A percentile compares a stretch with the other conserved stretches of the same genome.
These are phyloP conservation scores for Verticillium nonalfalfae DNA, from an alignment of 2,329 filamentous ascomycete genomes.

Conservation along the genomic window DNA sequence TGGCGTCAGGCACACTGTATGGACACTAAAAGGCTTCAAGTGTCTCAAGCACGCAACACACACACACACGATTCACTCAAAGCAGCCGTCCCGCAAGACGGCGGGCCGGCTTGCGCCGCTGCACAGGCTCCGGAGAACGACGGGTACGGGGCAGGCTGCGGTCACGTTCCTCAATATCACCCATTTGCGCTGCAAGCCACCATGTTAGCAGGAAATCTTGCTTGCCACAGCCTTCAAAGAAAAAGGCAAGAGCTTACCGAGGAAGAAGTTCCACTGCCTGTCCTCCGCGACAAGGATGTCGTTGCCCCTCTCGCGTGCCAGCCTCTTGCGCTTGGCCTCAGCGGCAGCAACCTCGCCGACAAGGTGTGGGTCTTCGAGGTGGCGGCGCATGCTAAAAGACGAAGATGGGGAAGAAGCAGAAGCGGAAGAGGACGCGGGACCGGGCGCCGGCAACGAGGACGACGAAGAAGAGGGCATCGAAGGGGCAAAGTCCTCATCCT, in stretches of 20 bases:
- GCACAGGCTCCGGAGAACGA: slow-evolving; percentile 23
- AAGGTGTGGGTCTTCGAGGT: slow-evolving; percentile 60
- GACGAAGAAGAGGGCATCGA: slow-evolving; percentile 29
- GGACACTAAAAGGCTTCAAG: background rate
- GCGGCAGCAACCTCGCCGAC: slow-evolving; percentile 61
- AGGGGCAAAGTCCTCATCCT: slow-evolving; percentile 20
- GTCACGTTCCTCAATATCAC: slow-evolving; percentile 43
- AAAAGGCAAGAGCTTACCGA: slow-evolving; percentile 33
- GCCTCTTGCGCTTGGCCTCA: slow-evolving; percentile 47
- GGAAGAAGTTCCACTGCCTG: slow-evolving; percentile 53
- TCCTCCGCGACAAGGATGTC: slow-evolving; percentile 52
- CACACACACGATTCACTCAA: background rate
- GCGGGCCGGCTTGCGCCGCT: slow-evolving; percentile 30
- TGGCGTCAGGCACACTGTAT: background rate
- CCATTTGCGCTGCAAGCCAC: slow-evolving; percentile 39
- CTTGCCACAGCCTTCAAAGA: no score
- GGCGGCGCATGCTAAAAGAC: slow-evolving; percentile 34
- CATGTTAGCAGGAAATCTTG: slow-evolving; percentile 1
- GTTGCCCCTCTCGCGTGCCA: slow-evolving; percentile 48
- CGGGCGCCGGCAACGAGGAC: slow-evolving; percentile 20
- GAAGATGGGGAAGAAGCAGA: slow-evolving; percentile 20
- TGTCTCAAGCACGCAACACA: background rate
- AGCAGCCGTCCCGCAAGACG: slow-evolving; percentile 28
- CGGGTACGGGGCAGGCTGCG: slow-evolving; percentile 38
- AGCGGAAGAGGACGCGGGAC: slow-evolving; percentile 27